Conservation (phyloP, 1,284 basidiomycete genomes). For the Ustilago esculenta region DNA sequence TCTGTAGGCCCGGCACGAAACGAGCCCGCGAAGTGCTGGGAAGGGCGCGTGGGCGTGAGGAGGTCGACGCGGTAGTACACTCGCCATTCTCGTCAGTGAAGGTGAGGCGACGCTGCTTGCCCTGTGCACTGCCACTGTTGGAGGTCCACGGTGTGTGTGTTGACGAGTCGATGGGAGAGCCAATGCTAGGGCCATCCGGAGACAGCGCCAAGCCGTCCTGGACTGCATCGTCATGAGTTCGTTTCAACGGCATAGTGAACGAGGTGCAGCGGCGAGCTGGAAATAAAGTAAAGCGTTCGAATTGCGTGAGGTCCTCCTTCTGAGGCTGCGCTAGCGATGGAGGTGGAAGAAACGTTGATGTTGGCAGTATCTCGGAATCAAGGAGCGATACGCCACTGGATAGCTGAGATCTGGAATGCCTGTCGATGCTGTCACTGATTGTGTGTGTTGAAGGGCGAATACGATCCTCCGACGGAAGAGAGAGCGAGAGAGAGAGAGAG, state of each 20-base stretch:
- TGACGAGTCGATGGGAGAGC: neutral
- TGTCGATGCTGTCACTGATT: too few relatives aligned
- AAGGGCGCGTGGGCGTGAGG: slow-evolving; percentile 26
- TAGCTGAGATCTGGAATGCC: too few relatives aligned
- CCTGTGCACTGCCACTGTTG: slow-evolving; percentile 4
- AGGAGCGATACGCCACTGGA: too few relatives aligned
- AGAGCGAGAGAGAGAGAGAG: too few relatives aligned
- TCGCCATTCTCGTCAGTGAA: slow-evolving; percentile 26
- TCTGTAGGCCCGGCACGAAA: slow-evolving; percentile 54
- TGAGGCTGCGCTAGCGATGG: too few relatives aligned
- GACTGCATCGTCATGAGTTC: slow-evolving; percentile 23
- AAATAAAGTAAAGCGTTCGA: too few relatives aligned
- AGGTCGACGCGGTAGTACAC: slow-evolving; percentile 22
- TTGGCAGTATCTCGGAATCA: too few relatives aligned
- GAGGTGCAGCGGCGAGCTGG: too few relatives aligned
- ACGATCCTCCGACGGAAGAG: too few relatives aligned
- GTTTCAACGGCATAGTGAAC: slow-evolving; percentile 23
- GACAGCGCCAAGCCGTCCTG: slow-evolving; percentile 3
- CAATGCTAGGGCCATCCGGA: neutral
- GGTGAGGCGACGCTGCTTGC: slow-evolving; percentile 42
- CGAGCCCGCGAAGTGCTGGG: slow-evolving; percentile 38
- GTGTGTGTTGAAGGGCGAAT: too few relatives aligned
- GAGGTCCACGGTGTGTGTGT: neutral
- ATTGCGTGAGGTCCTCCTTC: too few relatives aligned
- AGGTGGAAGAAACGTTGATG: too few relatives aligned